Percentiles rank a stretch among this genome's conserved stretches.
These are phyloP conservation scores for Ramaria sp. DNA, from an alignment of 768 basidiomycete genomes.

Conservation along the genomic window DNA sequence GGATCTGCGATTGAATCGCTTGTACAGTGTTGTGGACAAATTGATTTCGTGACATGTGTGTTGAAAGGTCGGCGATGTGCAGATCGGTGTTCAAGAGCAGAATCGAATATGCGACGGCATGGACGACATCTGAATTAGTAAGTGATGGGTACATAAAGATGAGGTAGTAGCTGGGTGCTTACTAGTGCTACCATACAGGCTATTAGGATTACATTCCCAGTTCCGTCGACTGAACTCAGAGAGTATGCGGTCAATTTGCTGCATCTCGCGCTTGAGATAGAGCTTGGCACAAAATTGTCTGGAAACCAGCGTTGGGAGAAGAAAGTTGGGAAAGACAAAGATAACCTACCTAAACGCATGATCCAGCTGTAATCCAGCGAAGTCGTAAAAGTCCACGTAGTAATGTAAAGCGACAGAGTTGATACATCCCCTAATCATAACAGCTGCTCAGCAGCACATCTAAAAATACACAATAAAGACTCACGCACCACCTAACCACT, in stretches of 20 bases:
- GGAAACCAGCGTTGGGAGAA: not conserved
- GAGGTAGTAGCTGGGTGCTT: constrained; percentile 21
- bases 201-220: constrained; percentile 80
- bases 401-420: constrained; percentile 66
- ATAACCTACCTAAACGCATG: constrained; percentile 68
- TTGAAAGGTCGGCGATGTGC: constrained; percentile 83
- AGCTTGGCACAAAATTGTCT: constrained; percentile 87
- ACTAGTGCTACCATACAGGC: constrained; percentile 81
- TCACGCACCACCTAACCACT: constrained; percentile 90
- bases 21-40: constrained; percentile 89
- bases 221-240: constrained; percentile 86
- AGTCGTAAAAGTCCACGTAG: constrained; percentile 89
- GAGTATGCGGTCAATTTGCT: constrained; percentile 94
- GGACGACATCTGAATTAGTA: constrained; percentile 67
- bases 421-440: constrained; percentile 47
- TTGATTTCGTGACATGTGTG: constrained; percentile 84
- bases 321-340: not conserved
- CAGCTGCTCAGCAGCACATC: not conserved
- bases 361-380: constrained; percentile 70
- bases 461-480: constrained; percentile 26
- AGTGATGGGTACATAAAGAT: constrained; percentile 8
- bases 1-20: constrained; percentile 72
- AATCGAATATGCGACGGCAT: constrained; percentile 87
- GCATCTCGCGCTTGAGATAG: constrained; percentile 90
- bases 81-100: constrained; percentile 94